Percentiles rank a stretch among this genome's conserved stretches.
Conservation (phyloP, 2,329 filamentous ascomycete genomes). For the Didymellaceae sp. region DNA sequence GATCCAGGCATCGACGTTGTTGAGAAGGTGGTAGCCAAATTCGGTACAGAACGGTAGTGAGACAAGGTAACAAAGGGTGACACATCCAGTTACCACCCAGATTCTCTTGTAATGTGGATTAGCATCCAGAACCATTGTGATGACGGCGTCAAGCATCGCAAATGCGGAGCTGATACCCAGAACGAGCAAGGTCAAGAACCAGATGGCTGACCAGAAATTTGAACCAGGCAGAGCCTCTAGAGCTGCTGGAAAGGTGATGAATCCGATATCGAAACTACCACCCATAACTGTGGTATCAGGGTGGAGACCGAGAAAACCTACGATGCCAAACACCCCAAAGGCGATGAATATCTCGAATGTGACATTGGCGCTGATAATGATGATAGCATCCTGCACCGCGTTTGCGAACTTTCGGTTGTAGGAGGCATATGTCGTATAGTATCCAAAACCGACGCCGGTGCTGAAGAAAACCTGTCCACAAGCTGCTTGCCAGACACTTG, state of each 20-base stretch:
- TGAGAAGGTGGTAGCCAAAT: constrained; percentile 60
- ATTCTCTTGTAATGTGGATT: constrained; percentile 54
- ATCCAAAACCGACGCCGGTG: constrained; percentile 55
- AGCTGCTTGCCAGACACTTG: not conserved
- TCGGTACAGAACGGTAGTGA: constrained; percentile 62
- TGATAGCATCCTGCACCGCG: constrained; percentile 61
- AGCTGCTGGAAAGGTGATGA: not conserved
- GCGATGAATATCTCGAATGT: constrained; percentile 57
- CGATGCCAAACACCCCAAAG: not conserved
- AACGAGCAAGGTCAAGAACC: not conserved
- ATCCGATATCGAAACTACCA: not conserved
- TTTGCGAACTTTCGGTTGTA: constrained; percentile 62
- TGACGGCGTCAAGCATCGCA: constrained; percentile 60
- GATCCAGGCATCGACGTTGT: constrained; percentile 59
- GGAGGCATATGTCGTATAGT: constrained; percentile 58
- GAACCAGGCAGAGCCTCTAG: not conserved
- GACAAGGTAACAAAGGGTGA: constrained; percentile 57
- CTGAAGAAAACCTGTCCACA: constrained; percentile 58
- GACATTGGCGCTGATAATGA: constrained; percentile 60
- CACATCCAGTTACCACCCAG: constrained; percentile 55
- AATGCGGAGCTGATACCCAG: not conserved
- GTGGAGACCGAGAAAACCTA: not conserved
- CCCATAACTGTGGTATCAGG: not conserved
- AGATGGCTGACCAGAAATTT: not conserved
- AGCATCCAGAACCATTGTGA: constrained; percentile 46